phyloP scores from a whole-genome alignment of 148 eudicot species.

The Limonium bicolor region DNA sequence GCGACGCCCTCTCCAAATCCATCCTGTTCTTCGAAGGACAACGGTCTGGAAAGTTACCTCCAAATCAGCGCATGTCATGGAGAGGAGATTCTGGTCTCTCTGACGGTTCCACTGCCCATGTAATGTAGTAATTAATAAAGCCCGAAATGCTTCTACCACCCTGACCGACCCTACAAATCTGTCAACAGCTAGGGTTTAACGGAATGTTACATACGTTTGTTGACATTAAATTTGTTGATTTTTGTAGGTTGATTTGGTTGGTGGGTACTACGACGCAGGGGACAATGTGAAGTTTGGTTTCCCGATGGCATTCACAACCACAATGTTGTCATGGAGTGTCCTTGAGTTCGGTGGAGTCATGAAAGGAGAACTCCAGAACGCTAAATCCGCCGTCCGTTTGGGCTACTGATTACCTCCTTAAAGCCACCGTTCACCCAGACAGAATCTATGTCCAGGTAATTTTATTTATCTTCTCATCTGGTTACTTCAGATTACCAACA shows the following conservation, averaged over 20 bases:
- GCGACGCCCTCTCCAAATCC: conserved; percentile 81
- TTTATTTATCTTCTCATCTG: not conserved
- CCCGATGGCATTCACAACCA: conserved; percentile 98
- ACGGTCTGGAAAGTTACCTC: conserved; percentile 76
- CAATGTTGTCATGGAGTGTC: conserved; percentile 96
- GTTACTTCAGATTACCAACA: no score
- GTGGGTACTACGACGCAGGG: conserved; percentile 98
- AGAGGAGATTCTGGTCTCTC: conserved; percentile 84
- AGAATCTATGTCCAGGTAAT: conserved; percentile 82
- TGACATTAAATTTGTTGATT: no score
- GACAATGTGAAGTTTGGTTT: conserved; percentile 98
- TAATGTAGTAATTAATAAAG: no score
- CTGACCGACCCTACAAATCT: no score
- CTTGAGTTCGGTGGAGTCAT: conserved; percentile 87
- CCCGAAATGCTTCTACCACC: no score
- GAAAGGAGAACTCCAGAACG: conserved; percentile 66
- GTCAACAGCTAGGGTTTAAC: no score
- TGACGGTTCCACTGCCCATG: conserved; percentile 64
- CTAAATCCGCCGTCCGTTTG: conserved; percentile 75
- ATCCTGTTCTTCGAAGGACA: conserved; percentile 86
- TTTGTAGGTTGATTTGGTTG: conserved; percentile 95
- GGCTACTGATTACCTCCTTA: conserved; percentile 92
- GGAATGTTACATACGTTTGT: no score
- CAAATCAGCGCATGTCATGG: conserved; percentile 73
- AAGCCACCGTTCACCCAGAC: conserved; percentile 80